Base-by-base conservation (phyloP, 371 early-diverging fungal genomes). In the Syncephalastrum sp. region DNA sequence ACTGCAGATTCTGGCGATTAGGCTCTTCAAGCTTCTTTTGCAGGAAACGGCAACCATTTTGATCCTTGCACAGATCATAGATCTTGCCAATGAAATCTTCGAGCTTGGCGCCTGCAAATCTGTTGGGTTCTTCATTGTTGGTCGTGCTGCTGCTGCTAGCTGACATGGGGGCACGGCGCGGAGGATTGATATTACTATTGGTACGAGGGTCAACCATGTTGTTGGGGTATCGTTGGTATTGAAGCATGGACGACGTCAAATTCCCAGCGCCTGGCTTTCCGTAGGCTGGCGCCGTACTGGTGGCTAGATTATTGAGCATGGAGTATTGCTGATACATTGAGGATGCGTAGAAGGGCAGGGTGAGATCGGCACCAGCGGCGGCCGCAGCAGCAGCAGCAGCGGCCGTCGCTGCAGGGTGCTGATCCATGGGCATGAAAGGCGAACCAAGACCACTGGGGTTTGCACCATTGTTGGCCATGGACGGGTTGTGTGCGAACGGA, bases 31-130 rank as follows among this genome's bases (percentile, higher is more conserved):
- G 72, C 60, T 88, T 86, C 72, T 83, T 86, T 69, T 95, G 95
- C 43, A 95, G 66, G 56, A 83, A 95, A 14, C 95, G 82, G 68
- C 95, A 95, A 5, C 95, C 95, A 59, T 92, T 85, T 64, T 95
- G 94, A 64, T 95, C 95, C 68, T 91, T 92, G 75, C 91, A 91
- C 12, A 94, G 68, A 1, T 84, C 75, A 52, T 86, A 86, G 13
- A 94, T 80, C 53, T 89, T 82, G 7, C 91, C 92, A 7, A 74
- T 65, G 45, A 89, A 79, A 27, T 88, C 87, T 42, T 88, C 87
- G 14, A 93, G 59, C 43, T 67, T 56, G 0, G 83, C 82, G n/a
- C 85, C 85, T 14, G 81, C 61, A 59, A 87, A 93, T 10, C 87
- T 79, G 57, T 79, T 85, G 5, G 75, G 74, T 59, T 74, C 80